These are phyloP conservation scores for Hypoxylon sp. DNA, from an alignment of 2,329 filamentous ascomycete genomes.

Conservation along the genomic window DNA sequence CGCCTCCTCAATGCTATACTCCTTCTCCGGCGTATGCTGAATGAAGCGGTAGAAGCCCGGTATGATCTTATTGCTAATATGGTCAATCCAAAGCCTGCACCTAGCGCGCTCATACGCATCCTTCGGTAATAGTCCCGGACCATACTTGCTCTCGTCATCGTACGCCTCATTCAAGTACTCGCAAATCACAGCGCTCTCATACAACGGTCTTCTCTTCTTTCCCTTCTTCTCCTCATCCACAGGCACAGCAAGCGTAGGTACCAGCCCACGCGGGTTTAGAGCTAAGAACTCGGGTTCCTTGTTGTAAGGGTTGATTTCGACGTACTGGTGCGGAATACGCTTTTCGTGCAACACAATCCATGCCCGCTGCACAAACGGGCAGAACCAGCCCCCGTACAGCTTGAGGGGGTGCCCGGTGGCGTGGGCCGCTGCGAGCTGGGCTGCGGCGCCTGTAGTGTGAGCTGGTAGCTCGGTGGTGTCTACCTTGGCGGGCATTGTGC, in stretches of 20 bases:
- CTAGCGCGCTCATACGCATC: conserved; percentile 76
- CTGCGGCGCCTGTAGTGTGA: conserved; percentile 65
- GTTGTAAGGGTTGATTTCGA: conserved; percentile 84
- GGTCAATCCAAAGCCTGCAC: conserved; percentile 81
- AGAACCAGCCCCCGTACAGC: conserved; percentile 84
- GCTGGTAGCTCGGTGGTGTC: conserved; percentile 63
- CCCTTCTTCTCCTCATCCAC: conserved; percentile 39
- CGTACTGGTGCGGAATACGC: conserved; percentile 79
- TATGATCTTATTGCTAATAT: conserved; percentile 75
- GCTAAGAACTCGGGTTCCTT: conserved; percentile 77
- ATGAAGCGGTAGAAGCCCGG: conserved; percentile 76
- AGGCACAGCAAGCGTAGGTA: conserved; percentile 76
- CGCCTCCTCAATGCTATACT: conserved; percentile 66
- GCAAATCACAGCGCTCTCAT: conserved; percentile 79
- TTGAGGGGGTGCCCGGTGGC: conserved; percentile 68
- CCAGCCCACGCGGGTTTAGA: conserved; percentile 81
- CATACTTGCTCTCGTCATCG: conserved; percentile 58
- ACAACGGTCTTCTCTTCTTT: conserved; percentile 69
- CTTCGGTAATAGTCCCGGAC: conserved; percentile 68
- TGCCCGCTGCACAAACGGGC: conserved; percentile 76
- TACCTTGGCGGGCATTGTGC: conserved; percentile 52
- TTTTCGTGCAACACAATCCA: conserved; percentile 84
- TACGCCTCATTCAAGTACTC: conserved; percentile 84
- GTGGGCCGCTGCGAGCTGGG: conserved; percentile 63
- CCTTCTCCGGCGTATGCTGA: conserved; percentile 67